Base-by-base conservation (phyloP, 805 yeast genomes). In the Spathaspora sp. region DNA sequence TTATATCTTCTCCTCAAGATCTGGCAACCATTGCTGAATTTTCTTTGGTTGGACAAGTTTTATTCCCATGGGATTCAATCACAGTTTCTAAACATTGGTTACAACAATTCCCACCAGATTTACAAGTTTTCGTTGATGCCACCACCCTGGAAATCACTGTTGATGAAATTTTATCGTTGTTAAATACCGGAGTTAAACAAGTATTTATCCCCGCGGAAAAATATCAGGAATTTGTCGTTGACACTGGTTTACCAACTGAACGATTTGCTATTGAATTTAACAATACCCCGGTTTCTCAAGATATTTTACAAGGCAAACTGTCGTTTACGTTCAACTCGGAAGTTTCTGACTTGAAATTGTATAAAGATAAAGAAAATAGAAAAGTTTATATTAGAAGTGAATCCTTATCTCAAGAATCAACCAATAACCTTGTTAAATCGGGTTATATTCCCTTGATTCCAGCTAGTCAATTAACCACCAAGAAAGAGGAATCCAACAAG, bases 151-250 rank as follows among this genome's bases (percentile, higher is more conserved):
- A 52, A 6, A 65, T 72, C 35, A 65, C 70, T 26, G 72, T 74
- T 42, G 86, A 84, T 52, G 65, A 63, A 16, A 61, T 75, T 17
- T 70, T 84, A 40, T 78, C 72, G 8, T 62, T 86, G 39, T 73
- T 88, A 52, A 87, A 88, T 60, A 73, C 72, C 48, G 94, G 94
- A 45, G 79, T 84, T 12, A 61, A 68, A 23, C 70, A 74, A 17
- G 60, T 86, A 3, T 69, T 82, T 50, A 75, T 78, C 26, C 47
- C 66, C 3, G 59, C 55, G 7, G 47, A 57, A 2, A 63, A 61
- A 32, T 73, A 67, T 1, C 59, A 60, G 0, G 68, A 61, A 38
- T 62, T 78, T 19, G 58, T 70, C 14, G 51, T 26, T 42, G 69
- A 61, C 1, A 66, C 77, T 16, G 87, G 85, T 16, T 77, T 86